Base-by-base conservation (phyloP, 352 stramenopile genomes). In the Poterioochromonas sp. region DNA sequence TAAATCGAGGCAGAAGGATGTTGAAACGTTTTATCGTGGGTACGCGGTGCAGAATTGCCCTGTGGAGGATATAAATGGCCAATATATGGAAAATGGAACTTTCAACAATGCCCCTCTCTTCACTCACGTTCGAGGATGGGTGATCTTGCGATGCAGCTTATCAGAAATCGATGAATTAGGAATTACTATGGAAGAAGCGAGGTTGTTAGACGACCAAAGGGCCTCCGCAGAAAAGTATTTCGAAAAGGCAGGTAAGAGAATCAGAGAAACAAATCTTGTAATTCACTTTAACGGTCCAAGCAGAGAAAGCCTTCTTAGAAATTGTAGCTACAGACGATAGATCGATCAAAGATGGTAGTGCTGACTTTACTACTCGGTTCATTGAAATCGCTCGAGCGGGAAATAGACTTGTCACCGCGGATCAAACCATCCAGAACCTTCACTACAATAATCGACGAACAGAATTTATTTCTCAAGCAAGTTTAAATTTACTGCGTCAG, bases 171-270 rank as follows among this genome's bases (percentile, higher is more conserved):
- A 34, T 3, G 65, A 74, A 37, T n/a, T 74, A n/a, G 65, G 41
- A 26, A 74, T 74, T 54, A 51, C 2, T 39, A 39, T 37, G 26
- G 62, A 11, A n/a, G 15, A 71, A n/a, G 26, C 34, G 47, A 15
- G 15, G 47, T 26, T 15, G 15, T 26, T 26, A 29, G 32, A 44
- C 2, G 15, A 47, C 32, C 2, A 71, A 40, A 37, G 39, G 2
- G 18, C 39, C 1, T 37, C 39, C n/a, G 1, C 40, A 12, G 22
- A n/a, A 22, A 0, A 8, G 0, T 74, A 54, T 35, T 54, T 39
- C 40, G 53, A 74, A 8, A 74, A 15, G 32, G 65, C 65, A 58
- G 65, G 43, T 69, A 43, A 44, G 32, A 69, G 12, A n/a, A 53
- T 20, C 22, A 20, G 11, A 11, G 44, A 22, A 53, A 22, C 44